These are phyloP conservation scores for Grigorovia transvaalensis DNA, from an alignment of 805 yeast species.

Conservation along the genomic window DNA sequence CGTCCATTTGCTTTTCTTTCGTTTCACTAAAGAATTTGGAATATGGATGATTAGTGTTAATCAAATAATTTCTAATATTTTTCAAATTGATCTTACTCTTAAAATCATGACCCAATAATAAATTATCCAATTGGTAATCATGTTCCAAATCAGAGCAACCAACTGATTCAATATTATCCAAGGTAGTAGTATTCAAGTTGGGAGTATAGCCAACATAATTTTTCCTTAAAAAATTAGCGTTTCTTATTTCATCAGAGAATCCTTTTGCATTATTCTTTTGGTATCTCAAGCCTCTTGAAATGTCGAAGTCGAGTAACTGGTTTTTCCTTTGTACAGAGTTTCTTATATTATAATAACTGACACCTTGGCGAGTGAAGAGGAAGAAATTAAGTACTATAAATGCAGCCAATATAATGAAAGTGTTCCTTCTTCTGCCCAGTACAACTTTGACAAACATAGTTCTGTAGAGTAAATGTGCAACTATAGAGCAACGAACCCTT, in stretches of 20 bases:
- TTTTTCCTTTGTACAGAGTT: neutral
- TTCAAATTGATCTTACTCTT: constrained; percentile 4
- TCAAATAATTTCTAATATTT: constrained; percentile 3
- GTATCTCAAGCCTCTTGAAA: neutral
- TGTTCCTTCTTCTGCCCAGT: neutral
- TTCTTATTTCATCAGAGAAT: neutral
- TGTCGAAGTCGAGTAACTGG: neutral
- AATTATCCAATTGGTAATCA: neutral
- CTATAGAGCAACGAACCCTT: too few relatives aligned
- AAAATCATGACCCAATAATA: too few relatives aligned
- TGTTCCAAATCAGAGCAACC: neutral
- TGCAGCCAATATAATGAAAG: neutral
- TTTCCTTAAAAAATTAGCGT: neutral
- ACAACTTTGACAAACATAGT: neutral
- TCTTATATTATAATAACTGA: neutral
- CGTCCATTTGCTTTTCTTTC: constrained; percentile 5
- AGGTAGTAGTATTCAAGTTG: neutral
- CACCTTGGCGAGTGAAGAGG: neutral
- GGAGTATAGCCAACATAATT: neutral
- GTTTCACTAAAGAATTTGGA: neutral
- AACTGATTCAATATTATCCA: neutral
- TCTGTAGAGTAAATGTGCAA: neutral
- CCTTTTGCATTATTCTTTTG: constrained; percentile 1
- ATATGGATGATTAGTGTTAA: constrained; percentile 1
- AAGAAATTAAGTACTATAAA: neutral